Evolutionary conservation across 352 stramenopile genomes (phyloP).

Genomic region (Globisporangium abappressorium): DNA sequence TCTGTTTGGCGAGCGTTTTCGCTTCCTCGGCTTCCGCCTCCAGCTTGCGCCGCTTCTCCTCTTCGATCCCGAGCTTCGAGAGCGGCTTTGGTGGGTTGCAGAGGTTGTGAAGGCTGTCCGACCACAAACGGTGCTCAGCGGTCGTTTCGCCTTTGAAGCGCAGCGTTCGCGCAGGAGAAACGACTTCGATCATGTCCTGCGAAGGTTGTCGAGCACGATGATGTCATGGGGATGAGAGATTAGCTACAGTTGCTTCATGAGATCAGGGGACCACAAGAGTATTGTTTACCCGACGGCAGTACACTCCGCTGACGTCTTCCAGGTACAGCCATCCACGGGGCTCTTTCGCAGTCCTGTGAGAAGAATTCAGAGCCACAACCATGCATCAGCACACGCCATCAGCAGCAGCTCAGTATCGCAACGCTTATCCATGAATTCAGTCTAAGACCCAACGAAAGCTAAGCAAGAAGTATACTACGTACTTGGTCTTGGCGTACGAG

Average conservation of each 20-base stretch:
- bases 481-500: constrained; percentile 84
- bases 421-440: background rate
- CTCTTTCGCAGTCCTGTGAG: constrained; percentile 62
- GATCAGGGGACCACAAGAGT: background rate
- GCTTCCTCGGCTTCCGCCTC: constrained; percentile 13
- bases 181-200: constrained; percentile 83
- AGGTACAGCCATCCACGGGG: constrained; percentile 77
- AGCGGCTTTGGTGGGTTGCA: constrained; percentile 45
- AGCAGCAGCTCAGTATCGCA: background rate
- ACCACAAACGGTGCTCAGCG: constrained; percentile 76
- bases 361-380: background rate
- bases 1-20: constrained; percentile 11
- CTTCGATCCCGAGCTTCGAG: constrained; percentile 11
- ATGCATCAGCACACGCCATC: background rate
- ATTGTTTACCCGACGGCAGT: constrained; percentile 53
- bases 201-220: no score
- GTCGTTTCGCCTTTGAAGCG: constrained; percentile 78
- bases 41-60: constrained; percentile 12
- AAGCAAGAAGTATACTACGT: background rate
- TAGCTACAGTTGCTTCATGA: background rate
- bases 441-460: background rate
- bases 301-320: constrained; percentile 71
- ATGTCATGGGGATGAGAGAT: background rate
- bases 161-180: constrained; percentile 66
- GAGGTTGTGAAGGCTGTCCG: constrained; percentile 72